phyloP scores from a whole-genome alignment of 2,329 filamentous ascomycete genomes.

The Cytospora piceae region DNA sequence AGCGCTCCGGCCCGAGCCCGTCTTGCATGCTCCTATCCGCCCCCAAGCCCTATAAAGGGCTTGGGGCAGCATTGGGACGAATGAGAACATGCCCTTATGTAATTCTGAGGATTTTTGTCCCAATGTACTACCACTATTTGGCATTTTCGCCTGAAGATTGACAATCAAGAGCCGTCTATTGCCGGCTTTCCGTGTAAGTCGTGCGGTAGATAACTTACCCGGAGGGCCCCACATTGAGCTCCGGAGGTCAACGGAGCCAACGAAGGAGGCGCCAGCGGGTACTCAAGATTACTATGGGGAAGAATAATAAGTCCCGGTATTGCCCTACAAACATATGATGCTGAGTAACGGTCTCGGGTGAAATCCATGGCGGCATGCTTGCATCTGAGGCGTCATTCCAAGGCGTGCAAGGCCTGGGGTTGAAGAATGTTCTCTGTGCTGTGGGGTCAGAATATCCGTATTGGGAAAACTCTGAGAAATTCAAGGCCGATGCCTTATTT shows the following conservation, averaged over 20 bases:
- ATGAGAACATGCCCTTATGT: neutral
- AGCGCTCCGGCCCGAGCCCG: constrained; percentile 26
- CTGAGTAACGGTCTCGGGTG: neutral
- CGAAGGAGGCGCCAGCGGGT: too few relatives aligned
- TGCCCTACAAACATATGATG: neutral
- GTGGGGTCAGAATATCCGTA: neutral
- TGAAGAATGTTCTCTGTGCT: neutral
- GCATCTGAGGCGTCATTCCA: neutral
- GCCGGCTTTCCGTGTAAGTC: neutral
- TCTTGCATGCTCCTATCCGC: constrained; percentile 14
- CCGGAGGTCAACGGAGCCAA: too few relatives aligned
- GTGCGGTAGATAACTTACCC: neutral
- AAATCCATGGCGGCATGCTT: too few relatives aligned
- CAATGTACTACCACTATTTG: neutral
- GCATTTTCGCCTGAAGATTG: too few relatives aligned
- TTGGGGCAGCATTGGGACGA: constrained; percentile 2
- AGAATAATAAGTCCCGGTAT: neutral
- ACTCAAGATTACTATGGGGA: too few relatives aligned
- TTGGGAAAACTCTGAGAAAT: neutral
- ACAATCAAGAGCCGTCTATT: neutral
- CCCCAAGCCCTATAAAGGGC: constrained; percentile 10
- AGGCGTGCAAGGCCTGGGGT: neutral
- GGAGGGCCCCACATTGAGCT: too few relatives aligned
- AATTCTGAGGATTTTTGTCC: neutral
- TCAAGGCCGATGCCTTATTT: neutral